Percentiles rank a stretch among this genome's conserved stretches.
Evolutionary conservation across 1,284 basidiomycete genomes (phyloP).

Genomic region (Leccinum solheimii): DNA sequence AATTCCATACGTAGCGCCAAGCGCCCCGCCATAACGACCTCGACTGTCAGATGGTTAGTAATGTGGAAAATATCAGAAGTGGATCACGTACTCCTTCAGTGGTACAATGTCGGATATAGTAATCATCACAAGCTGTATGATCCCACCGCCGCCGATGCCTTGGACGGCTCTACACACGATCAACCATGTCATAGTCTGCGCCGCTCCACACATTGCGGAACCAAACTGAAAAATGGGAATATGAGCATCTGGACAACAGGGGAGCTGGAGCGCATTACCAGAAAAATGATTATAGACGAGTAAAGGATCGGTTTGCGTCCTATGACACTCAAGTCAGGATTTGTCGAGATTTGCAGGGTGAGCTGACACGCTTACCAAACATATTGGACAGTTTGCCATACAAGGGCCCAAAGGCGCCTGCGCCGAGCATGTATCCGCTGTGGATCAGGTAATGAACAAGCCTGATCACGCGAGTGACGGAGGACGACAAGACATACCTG

Average conservation of each 20-base stretch:
- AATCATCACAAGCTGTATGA: conserved; percentile 68
- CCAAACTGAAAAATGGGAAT: conserved; percentile 51
- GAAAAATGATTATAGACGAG: conserved; percentile 64
- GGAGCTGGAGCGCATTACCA: conserved; percentile 44
- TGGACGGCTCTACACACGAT: conserved; percentile 77
- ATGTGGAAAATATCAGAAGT: background rate
- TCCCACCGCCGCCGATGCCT: conserved; percentile 81
- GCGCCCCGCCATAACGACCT: conserved; percentile 70
- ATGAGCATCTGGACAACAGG: background rate
- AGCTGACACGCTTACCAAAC: conserved; percentile 35
- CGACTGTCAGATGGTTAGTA: conserved; percentile 45
- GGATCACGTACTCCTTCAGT: conserved; percentile 59
- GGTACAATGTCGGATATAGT: conserved; percentile 81
- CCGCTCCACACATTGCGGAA: conserved; percentile 80
- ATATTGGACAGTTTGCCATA: conserved; percentile 79
- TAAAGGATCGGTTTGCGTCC: conserved; percentile 80
- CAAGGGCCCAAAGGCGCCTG: conserved; percentile 66
- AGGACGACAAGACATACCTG: conserved; percentile 44
- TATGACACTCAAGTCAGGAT: conserved; percentile 13
- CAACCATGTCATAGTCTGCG: conserved; percentile 75
- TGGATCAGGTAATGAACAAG: background rate
- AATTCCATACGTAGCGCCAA: conserved; percentile 82
- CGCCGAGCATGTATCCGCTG: conserved; percentile 73
- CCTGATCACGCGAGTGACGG: background rate
- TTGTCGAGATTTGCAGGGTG: background rate